A percentile compares a stretch with the other conserved stretches of the same genome.
These are phyloP conservation scores for Colletotrichum endophyticum DNA, from an alignment of 2,329 filamentous ascomycete species.

Conservation along the genomic window DNA sequence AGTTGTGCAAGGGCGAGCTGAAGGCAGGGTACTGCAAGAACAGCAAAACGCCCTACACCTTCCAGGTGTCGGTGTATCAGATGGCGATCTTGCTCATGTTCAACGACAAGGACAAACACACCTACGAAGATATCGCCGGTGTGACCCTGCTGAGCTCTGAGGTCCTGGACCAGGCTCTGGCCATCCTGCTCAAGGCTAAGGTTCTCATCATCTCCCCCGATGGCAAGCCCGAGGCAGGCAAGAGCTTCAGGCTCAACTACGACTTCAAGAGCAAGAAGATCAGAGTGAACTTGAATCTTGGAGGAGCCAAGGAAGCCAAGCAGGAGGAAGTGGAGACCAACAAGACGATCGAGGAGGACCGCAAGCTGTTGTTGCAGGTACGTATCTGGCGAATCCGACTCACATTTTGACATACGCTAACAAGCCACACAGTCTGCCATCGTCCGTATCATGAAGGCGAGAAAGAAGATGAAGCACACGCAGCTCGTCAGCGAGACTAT, in stretches of 20 bases:
- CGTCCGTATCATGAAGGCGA: conserved; percentile 99
- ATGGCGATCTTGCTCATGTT: conserved; percentile 96
- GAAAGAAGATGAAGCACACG: conserved; percentile 98
- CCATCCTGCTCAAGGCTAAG: conserved; percentile 91
- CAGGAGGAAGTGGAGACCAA: conserved; percentile 96
- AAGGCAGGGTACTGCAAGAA: conserved; percentile 91
- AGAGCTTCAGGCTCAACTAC: conserved; percentile 84
- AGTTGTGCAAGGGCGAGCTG: conserved; percentile 96
- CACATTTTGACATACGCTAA: conserved; percentile 24
- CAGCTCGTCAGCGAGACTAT: conserved; percentile 96
- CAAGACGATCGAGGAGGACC: conserved; percentile 98
- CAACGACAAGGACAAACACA: conserved; percentile 86
- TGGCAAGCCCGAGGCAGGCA: conserved; percentile 78
- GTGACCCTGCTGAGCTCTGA: conserved; percentile 82
- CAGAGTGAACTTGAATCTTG: conserved; percentile 93
- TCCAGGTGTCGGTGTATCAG: conserved; percentile 97
- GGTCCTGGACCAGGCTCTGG: conserved; percentile 83
- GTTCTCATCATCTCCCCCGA: conserved; percentile 77
- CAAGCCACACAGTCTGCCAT: conserved; percentile 79
- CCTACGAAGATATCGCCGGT: conserved; percentile 86
- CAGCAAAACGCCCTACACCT: conserved; percentile 90
- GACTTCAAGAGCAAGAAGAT: conserved; percentile 99
- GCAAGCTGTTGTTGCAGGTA: conserved; percentile 96
- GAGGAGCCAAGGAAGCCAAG: conserved; percentile 94
- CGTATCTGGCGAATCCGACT: conserved; percentile 36